These are phyloP conservation scores for Nitzschia sp. DNA, from an alignment of 108 stramenopile species.

Conservation along the genomic window DNA sequence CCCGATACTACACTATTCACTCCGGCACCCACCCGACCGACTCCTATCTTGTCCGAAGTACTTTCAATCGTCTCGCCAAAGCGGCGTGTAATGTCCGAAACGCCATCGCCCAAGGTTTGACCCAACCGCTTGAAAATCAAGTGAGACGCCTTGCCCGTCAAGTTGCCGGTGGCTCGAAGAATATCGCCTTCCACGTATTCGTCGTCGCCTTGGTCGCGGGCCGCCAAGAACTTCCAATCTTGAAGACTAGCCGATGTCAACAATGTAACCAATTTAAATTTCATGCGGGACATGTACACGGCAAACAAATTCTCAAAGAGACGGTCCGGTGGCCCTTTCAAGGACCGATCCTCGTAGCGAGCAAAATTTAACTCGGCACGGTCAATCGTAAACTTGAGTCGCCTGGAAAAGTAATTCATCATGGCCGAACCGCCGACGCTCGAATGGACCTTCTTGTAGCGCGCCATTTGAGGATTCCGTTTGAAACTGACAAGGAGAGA, in stretches of 20 bases:
- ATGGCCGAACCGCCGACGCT: constrained; percentile 64
- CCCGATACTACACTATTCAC: constrained; percentile 89
- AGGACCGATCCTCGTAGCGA: constrained; percentile 63
- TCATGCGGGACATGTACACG: constrained; percentile 76
- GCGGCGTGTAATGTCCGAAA: constrained; percentile 50
- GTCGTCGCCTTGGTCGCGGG: constrained; percentile 79
- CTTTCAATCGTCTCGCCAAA: constrained; percentile 79
- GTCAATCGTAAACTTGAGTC: constrained; percentile 81
- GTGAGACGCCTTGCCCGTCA: constrained; percentile 76
- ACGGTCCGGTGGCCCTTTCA: constrained; percentile 83
- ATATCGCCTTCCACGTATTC: constrained; percentile 87
- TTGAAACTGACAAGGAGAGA: constrained; percentile 74
- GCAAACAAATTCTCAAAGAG: constrained; percentile 73
- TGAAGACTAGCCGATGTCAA: constrained; percentile 82
- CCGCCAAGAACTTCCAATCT: constrained; percentile 84
- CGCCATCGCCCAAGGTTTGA: constrained; percentile 67
- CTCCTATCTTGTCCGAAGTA: constrained; percentile 69
- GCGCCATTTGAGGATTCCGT: constrained; percentile 65
- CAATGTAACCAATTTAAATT: constrained; percentile 75
- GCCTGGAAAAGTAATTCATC: constrained; percentile 78
- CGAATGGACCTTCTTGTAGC: constrained; percentile 52
- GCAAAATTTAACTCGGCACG: constrained; percentile 78
- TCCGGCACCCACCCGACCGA: constrained; percentile 74
- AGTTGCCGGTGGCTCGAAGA: constrained; percentile 78
- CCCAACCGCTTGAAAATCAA: constrained; percentile 69